Conservation (phyloP, 2,329 filamentous ascomycete species). For the Cytospora chrysosperma region DNA sequence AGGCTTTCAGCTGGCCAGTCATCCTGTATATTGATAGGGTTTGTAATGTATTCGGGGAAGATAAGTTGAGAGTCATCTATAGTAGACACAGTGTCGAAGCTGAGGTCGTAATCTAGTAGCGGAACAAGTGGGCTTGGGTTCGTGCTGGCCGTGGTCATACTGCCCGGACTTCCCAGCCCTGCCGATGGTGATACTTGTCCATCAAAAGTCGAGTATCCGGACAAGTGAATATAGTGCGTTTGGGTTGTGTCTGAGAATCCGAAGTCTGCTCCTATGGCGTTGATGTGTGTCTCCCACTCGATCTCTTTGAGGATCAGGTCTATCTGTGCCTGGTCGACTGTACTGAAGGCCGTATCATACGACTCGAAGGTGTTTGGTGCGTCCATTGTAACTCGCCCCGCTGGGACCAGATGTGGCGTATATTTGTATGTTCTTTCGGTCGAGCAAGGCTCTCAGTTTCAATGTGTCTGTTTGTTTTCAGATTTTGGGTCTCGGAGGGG, state of each 20-base stretch:
- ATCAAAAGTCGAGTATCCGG: neutral
- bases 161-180: constrained; percentile 7
- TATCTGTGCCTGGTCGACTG: neutral
- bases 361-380: neutral
- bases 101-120: constrained; percentile 10
- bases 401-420: neutral
- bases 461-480: neutral
- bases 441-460: neutral
- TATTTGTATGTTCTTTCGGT: neutral
- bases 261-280: neutral
- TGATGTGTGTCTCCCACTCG: neutral
- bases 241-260: neutral
- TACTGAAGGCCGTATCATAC: constrained; percentile 1
- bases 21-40: neutral
- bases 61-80: neutral
- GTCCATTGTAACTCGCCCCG: constrained; percentile 7
- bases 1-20: neutral
- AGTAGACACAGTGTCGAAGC: neutral
- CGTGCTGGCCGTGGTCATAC: constrained; percentile 16
- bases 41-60: constrained; percentile 1
- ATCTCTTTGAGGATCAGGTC: neutral
- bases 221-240: neutral
- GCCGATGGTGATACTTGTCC: neutral
- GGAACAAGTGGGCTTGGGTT: constrained; percentile 8
- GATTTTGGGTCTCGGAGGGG: neutral